A percentile compares a stretch with the other conserved stretches of the same genome.
Evolutionary conservation across 176 grass and related monocot genomes (phyloP).

Genomic region (Phoenix roebelenii): DNA sequence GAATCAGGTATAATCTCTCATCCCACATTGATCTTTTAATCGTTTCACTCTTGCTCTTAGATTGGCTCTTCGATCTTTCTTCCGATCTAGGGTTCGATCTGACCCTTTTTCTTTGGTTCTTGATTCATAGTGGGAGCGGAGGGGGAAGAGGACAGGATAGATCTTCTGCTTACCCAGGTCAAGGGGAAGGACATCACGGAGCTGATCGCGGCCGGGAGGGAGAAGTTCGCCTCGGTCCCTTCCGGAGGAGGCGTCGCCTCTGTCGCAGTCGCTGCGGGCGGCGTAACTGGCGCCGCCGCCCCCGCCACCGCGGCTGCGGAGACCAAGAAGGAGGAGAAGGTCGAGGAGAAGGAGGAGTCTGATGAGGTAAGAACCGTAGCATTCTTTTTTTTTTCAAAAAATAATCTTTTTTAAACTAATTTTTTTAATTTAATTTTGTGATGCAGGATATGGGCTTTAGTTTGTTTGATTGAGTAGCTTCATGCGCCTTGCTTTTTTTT

Average conservation of each 20-base stretch:
- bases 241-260: not conserved
- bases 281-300: not conserved
- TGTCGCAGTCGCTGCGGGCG: not conserved
- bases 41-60: too few relatives aligned
- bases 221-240: slow-evolving; percentile 5
- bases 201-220: slow-evolving; percentile 3
- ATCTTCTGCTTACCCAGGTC: not conserved
- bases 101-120: too few relatives aligned
- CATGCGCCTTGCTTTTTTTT: too few relatives aligned
- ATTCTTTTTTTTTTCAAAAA: too few relatives aligned
- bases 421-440: not conserved
- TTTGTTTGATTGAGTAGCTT: not conserved
- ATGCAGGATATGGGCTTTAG: slow-evolving; percentile 10
- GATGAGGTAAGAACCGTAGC: not conserved
- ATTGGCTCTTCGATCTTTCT: too few relatives aligned
- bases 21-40: not conserved
- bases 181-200: slow-evolving; percentile 1
- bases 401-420: not conserved
- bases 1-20: not conserved
- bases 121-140: slow-evolving; percentile 2
- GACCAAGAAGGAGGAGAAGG: slow-evolving; percentile 4
- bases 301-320: not conserved
- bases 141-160: not conserved
- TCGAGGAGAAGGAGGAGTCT: slow-evolving; percentile 9
- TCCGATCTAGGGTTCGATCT: not conserved